phyloP scores from a whole-genome alignment of 1,139 yeast genomes.

The Taphrina flavorubra region DNA sequence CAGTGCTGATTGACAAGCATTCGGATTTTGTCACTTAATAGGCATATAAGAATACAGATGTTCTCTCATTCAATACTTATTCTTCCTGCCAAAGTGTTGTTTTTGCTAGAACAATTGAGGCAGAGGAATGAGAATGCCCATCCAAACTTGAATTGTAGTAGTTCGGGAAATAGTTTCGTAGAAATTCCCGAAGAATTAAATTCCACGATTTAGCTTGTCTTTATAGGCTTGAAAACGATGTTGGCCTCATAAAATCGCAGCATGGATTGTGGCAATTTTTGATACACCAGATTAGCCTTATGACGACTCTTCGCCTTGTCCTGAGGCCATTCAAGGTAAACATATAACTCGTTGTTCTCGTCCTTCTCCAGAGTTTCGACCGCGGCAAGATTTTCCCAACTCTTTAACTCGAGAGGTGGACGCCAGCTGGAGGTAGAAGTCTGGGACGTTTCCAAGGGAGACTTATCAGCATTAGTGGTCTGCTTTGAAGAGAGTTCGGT shows the following conservation, averaged over 20 bases:
- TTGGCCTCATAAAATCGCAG: slow-evolving; percentile 20
- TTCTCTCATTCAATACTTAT: too few relatives aligned
- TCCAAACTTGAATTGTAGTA: too few relatives aligned
- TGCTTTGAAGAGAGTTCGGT: background rate
- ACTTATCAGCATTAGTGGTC: background rate
- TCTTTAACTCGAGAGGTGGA: slow-evolving; percentile 14
- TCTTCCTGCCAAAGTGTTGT: too few relatives aligned
- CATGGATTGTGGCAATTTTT: slow-evolving; percentile 22
- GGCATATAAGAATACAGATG: too few relatives aligned
- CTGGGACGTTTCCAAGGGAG: background rate
- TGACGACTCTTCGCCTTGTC: slow-evolving; percentile 13
- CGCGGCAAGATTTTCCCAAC: slow-evolving; percentile 9
- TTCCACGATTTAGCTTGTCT: background rate
- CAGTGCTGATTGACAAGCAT: too few relatives aligned
- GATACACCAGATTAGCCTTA: slow-evolving; percentile 7
- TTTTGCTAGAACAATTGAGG: too few relatives aligned
- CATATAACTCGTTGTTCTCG: slow-evolving; percentile 4
- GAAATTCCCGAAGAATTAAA: too few relatives aligned
- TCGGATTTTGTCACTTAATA: too few relatives aligned
- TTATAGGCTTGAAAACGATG: slow-evolving; percentile 11
- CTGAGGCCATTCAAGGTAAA: slow-evolving; percentile 17
- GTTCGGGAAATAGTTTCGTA: too few relatives aligned
- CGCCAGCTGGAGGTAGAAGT: background rate
- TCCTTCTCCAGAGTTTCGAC: slow-evolving; percentile 17
- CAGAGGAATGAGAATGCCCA: too few relatives aligned